These are phyloP conservation scores for Gnomoniopsis sp. DNA, from an alignment of 2,329 filamentous ascomycete genomes.

Conservation along the genomic window DNA sequence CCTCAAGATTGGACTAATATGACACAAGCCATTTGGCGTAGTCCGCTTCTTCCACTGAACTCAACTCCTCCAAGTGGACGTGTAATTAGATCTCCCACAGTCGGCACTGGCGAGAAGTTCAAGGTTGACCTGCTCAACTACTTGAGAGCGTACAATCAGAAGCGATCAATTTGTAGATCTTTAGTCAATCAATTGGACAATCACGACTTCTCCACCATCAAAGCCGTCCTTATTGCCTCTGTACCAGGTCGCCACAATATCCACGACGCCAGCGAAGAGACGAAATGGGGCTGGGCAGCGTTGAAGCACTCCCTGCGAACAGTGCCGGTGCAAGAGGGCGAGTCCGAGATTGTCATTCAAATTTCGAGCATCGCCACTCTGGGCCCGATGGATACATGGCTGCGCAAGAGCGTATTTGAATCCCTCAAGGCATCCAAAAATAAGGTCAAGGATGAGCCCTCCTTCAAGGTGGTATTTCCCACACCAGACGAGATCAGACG, in stretches of 20 bases:
- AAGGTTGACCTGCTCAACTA: slow-evolving; percentile 74
- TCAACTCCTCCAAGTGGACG: neutral
- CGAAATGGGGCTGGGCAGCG: slow-evolving; percentile 74
- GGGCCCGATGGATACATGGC: slow-evolving; percentile 67
- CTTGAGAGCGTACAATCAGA: slow-evolving; percentile 63
- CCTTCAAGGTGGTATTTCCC: slow-evolving; percentile 74
- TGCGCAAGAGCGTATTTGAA: slow-evolving; percentile 61
- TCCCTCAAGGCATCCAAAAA: slow-evolving; percentile 36
- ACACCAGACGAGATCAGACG: slow-evolving; percentile 73
- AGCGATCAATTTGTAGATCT: slow-evolving; percentile 46
- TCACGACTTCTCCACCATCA: slow-evolving; percentile 69
- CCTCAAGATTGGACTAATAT: slow-evolving; percentile 81
- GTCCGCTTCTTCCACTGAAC: slow-evolving; percentile 62
- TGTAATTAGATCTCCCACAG: slow-evolving; percentile 16
- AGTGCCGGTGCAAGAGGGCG: slow-evolving; percentile 43
- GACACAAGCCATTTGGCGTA: slow-evolving; percentile 80
- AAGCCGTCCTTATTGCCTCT: slow-evolving; percentile 72
- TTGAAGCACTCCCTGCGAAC: slow-evolving; percentile 56
- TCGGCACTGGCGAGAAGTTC: slow-evolving; percentile 68
- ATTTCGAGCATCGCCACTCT: slow-evolving; percentile 82
- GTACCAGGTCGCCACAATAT: slow-evolving; percentile 65
- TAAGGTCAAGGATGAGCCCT: slow-evolving; percentile 33
- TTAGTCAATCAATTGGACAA: slow-evolving; percentile 55
- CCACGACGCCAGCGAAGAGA: slow-evolving; percentile 38
- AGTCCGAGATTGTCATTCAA: slow-evolving; percentile 56